Base-by-base conservation (phyloP, 768 basidiomycete genomes). In the Hygrocybe punicea region DNA sequence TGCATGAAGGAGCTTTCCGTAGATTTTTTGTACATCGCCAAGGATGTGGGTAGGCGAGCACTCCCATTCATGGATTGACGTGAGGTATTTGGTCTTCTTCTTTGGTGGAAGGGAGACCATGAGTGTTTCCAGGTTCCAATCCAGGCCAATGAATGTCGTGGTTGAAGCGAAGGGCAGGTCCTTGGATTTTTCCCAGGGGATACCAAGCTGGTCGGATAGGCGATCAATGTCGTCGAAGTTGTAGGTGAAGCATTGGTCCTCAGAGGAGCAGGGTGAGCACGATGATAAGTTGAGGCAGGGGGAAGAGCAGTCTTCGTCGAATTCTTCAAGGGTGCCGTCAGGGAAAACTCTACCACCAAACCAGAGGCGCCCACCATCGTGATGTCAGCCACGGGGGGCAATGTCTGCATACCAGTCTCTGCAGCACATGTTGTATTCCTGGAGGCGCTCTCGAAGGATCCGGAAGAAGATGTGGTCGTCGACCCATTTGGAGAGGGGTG, bases 1-100 rank as follows among this genome's bases (percentile, higher is more conserved):
- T 0, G 70, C 53, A 24, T 81, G 79, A 0, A 74, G 58, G 0
- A 80, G 68, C 48, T 79, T 77, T 0, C 79, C 73, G 44, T 77
- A 70, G 0, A 81, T 66, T 14, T 64, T 71, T n/a, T 72, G 61
- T 1, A 72, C 67, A 4, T 79, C 67, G 2, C 68, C 56, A 2
- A 74, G 63, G 4, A 58, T 60, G 60, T 78, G 78, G 1, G 56
- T 60, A 0, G 45, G 7, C 1, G 34, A 13, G 3, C 29, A 2
- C 2, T 44, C 16, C 75, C 74, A 77, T 4, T 62, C 58, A 0
- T 51, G 7, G 13, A 76, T 71, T 8, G 70, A 67, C 0, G 17
- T 37, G 0, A 63, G 39, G 58, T 75, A 75, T 54, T 74, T 56
- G 10, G 9, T 34, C 33, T 49, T 34, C 42, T 56, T 56, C 11